Evolutionary conservation across 2,329 filamentous ascomycete genomes (phyloP).

Genomic region (Pyrenophora seminiperda): DNA sequence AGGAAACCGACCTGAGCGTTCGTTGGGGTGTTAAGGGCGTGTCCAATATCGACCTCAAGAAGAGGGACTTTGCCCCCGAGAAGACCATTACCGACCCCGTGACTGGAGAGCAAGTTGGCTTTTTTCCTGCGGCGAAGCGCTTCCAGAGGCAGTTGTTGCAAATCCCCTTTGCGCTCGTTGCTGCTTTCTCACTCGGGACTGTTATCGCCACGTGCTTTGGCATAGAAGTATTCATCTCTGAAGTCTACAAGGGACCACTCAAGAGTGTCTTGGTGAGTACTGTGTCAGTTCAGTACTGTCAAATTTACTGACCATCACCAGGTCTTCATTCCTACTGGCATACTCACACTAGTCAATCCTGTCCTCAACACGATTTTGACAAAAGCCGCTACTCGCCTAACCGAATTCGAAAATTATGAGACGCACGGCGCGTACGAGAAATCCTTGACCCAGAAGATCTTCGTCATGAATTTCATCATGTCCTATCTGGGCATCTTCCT

Average conservation of each 20-base stretch:
- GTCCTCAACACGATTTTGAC: constrained; percentile 78
- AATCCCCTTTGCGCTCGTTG: constrained; percentile 80
- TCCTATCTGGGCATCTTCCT: constrained; percentile 86
- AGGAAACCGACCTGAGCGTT: constrained; percentile 83
- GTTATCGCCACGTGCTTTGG: constrained; percentile 87
- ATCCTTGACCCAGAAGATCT: constrained; percentile 88
- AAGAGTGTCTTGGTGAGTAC: constrained; percentile 78
- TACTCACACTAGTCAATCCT: constrained; percentile 82
- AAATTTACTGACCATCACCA: constrained; percentile 43
- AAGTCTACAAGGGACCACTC: constrained; percentile 88
- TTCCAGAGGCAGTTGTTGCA: constrained; percentile 78
- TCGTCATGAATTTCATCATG: constrained; percentile 95
- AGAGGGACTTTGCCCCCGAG: constrained; percentile 79
- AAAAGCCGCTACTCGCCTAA: constrained; percentile 75
- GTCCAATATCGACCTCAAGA: constrained; percentile 76
- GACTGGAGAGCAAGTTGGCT: constrained; percentile 76
- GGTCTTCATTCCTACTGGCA: constrained; percentile 85
- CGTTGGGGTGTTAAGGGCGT: constrained; percentile 89
- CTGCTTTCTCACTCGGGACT: constrained; percentile 72
- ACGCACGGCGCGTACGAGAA: constrained; percentile 83
- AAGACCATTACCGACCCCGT: constrained; percentile 76
- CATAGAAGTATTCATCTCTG: constrained; percentile 93
- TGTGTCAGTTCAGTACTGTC: neutral
- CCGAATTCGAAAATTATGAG: constrained; percentile 88
- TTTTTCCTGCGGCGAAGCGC: constrained; percentile 78